Conservation (phyloP, 2,329 filamentous ascomycete genomes). For the Aspergillus fructus region DNA sequence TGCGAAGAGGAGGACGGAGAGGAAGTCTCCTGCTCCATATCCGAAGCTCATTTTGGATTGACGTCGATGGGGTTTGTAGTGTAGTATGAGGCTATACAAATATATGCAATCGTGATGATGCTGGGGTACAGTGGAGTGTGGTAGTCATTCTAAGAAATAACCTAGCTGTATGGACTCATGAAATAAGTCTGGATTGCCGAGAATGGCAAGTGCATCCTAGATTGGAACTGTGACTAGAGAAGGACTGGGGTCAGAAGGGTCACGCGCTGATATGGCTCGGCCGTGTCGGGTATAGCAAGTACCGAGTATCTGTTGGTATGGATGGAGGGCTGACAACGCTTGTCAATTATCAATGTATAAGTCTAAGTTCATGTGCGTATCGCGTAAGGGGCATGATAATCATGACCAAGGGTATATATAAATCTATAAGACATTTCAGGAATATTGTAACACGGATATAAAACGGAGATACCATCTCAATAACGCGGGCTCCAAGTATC, state of each 20-base stretch:
- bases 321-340: background rate
- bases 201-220: background rate
- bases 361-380: background rate
- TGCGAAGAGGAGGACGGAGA: background rate
- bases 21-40: background rate
- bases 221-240: background rate
- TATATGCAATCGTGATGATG: background rate
- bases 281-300: background rate
- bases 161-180: too few species aligned
- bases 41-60: background rate
- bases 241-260: background rate
- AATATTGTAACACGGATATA: background rate
- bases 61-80: background rate
- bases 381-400: too few species aligned
- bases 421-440: background rate
- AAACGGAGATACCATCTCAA: background rate
- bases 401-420: background rate
- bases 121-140: background rate
- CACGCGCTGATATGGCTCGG: background rate
- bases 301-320: background rate
- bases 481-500: conserved; percentile 12
- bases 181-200: background rate
- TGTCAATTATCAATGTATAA: background rate
- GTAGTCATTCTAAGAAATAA: too few species aligned
- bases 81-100: background rate